Base-by-base conservation (phyloP, 371 early-diverging fungal species). In the Gilbertella persicaria region DNA sequence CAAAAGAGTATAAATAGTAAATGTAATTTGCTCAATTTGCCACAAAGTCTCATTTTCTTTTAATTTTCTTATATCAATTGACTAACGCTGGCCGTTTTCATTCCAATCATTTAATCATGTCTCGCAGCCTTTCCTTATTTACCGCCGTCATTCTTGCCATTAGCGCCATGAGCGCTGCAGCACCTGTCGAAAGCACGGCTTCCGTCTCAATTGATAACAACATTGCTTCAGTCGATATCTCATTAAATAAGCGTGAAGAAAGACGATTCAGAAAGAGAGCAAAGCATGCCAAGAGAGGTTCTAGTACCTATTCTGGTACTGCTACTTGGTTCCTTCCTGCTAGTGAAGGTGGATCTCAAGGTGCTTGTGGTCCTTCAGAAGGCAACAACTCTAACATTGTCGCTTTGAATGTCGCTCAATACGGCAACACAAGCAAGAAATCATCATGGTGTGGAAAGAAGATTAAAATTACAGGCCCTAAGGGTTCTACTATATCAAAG, bases 391-490 rank as follows among this genome's bases (percentile, higher is more conserved):
- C 60, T 9, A 29, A 13, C 14, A 60, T 64, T 44, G 64, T 67
- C 14, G 68, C 68, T 16, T 50, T 67, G 51, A 67, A 67, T 29
- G 48, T 39, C 8, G 39, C 50, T 36, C 68, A 67, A 54, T 67
- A 67, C 24, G 68, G 68, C 35, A 55, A 57, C 30, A 45, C 52
- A 39, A 56, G 49, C 37, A 26, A 37, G 7, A 58, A 58, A 36
- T 62, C 62, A 16, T 45, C 51, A n/a, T 58, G 63, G 59, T 66
- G 67, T 55, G 67, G 62, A 21, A 66, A 57, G 45, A 55, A 58
- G 24, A 51, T 66, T 17, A 48, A 28, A 6, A 66, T 66, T 40
- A 60, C 43, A 10, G 67, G 67, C n/a, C 59, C 62, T 17, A 49
- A 46, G 3, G 61, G 61, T 41, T 40, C 38, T 38, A 30, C 29